Evolutionary conservation across 2,329 filamentous ascomycete species (phyloP).

Genomic region (Magnaporthales sp.): DNA sequence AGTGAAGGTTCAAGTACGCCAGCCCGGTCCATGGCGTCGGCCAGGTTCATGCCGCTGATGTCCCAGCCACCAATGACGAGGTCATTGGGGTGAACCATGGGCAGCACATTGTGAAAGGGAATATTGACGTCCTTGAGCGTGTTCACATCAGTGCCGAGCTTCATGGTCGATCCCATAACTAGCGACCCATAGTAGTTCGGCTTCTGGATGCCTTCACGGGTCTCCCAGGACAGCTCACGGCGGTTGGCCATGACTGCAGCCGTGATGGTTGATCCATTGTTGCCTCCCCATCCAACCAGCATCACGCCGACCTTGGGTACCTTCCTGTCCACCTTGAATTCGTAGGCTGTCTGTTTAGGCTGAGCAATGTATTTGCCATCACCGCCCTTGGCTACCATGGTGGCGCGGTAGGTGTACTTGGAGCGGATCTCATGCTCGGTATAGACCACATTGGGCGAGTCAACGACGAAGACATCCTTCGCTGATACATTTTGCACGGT

Average conservation of each 20-base stretch:
- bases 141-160: constrained; percentile 80
- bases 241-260: constrained; percentile 96
- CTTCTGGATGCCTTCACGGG: constrained; percentile 73
- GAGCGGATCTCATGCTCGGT: constrained; percentile 80
- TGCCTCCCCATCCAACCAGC: constrained; percentile 95
- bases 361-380: constrained; percentile 74
- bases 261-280: constrained; percentile 96
- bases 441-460: constrained; percentile 89
- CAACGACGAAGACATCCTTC: constrained; percentile 70
- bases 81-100: constrained; percentile 96
- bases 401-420: constrained; percentile 96
- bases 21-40: constrained; percentile 90
- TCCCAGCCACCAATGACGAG: constrained; percentile 95
- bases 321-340: constrained; percentile 95
- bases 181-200: constrained; percentile 99
- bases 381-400: constrained; percentile 59
- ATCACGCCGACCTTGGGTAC: constrained; percentile 92
- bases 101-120: constrained; percentile 86
- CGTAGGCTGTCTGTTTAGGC: constrained; percentile 82
- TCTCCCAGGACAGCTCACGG: constrained; percentile 80
- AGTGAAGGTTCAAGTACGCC: constrained; percentile 91
- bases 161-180: constrained; percentile 94
- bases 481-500: constrained; percentile 33
- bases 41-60: constrained; percentile 84
- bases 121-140: constrained; percentile 90